phyloP scores from a whole-genome alignment of 768 basidiomycete species.

The Auricularia heimuer region DNA sequence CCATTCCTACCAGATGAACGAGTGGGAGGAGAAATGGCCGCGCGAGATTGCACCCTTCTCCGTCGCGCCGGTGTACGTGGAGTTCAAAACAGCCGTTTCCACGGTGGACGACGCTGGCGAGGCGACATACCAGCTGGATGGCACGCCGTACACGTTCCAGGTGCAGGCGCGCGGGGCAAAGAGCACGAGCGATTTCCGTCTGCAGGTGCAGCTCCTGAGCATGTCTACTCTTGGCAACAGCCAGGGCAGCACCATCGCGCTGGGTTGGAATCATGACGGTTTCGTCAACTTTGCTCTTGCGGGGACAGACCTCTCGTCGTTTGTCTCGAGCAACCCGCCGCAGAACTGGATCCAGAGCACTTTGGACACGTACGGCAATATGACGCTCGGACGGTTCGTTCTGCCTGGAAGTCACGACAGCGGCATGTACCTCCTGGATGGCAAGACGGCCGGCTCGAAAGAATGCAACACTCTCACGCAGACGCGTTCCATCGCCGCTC shows the following conservation, averaged over 20 bases:
- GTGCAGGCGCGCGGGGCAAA: not conserved
- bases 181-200: not conserved
- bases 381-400: not conserved
- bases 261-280: not conserved
- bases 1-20: not conserved
- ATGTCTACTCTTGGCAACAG: not conserved
- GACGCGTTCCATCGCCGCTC: not conserved
- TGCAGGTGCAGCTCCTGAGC: not conserved
- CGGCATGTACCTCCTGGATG: not conserved
- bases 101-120: not conserved
- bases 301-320: not conserved
- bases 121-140: not conserved
- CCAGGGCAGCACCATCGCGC: not conserved
- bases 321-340: conserved; percentile 1
- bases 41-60: not conserved
- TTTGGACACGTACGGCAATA: not conserved
- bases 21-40: not conserved
- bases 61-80: not conserved
- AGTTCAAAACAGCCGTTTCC: not conserved
- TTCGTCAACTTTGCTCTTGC: not conserved
- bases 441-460: not conserved
- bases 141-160: not conserved
- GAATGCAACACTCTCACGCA: conserved; percentile 1
- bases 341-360: not conserved
- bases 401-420: not conserved